Evolutionary conservation across 768 basidiomycete species (phyloP).

Genomic region (Hirschioporus abietinus): DNA sequence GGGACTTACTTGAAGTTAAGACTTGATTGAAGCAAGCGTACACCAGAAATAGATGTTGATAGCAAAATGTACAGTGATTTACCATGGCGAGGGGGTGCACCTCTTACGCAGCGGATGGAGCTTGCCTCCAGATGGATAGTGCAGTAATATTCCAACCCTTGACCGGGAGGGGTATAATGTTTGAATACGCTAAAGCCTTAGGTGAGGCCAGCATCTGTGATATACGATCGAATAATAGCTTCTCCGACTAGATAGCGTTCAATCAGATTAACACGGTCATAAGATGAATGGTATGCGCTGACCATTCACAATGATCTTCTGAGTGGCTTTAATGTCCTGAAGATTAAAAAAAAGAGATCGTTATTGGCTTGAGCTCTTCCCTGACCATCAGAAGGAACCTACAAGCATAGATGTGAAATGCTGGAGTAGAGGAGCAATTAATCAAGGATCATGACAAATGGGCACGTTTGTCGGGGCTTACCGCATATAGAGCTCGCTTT

Average conservation of each 20-base stretch:
- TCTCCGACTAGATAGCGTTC: constrained; percentile 45
- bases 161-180: background rate
- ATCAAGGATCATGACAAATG: background rate
- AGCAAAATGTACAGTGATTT: background rate
- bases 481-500: constrained; percentile 57
- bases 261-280: constrained; percentile 9
- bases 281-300: constrained; percentile 17
- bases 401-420: constrained; percentile 73
- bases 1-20: too few relatives aligned
- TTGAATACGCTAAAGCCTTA: background rate
- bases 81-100: constrained; percentile 10
- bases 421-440: constrained; percentile 26
- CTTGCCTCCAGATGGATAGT: background rate
- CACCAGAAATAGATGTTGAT: background rate
- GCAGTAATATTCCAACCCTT: background rate
- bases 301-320: constrained; percentile 61
- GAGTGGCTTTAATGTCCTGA: constrained; percentile 66
- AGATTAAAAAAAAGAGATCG: constrained; percentile 7
- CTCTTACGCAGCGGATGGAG: background rate
- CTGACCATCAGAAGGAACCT: constrained; percentile 15
- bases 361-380: constrained; percentile 1
- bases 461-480: constrained; percentile 30
- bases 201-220: constrained; percentile 43
- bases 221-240: constrained; percentile 61
- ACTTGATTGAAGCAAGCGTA: background rate